A percentile compares a stretch with the other conserved stretches of the same genome.
These are phyloP conservation scores for Suhomyces canberraensis DNA, from an alignment of 805 yeast species.

Conservation along the genomic window DNA sequence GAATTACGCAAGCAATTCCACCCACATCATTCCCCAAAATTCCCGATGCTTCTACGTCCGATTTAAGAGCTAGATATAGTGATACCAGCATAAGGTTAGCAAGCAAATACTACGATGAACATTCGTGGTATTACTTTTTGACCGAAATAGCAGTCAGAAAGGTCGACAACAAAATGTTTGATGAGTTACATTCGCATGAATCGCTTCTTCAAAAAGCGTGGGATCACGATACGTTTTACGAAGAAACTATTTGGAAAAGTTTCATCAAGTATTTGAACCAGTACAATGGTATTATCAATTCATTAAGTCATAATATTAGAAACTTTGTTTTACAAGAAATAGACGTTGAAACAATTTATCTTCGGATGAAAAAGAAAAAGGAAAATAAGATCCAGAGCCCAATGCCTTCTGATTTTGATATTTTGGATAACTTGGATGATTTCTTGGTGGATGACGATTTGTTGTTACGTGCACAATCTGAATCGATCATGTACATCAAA, in stretches of 20 bases:
- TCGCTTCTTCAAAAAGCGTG: conserved; percentile 14
- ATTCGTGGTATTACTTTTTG: conserved; percentile 37
- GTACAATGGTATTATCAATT: conserved; percentile 36
- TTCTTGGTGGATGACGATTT: conserved; percentile 33
- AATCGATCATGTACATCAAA: conserved; percentile 36
- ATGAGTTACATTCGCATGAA: conserved; percentile 26
- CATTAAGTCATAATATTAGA: conserved; percentile 32
- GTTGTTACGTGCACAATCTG: conserved; percentile 32
- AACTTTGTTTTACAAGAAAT: conserved; percentile 30
- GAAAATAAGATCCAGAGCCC: conserved; percentile 12
- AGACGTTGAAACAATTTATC: conserved; percentile 28
- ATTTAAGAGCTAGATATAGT: conserved; percentile 13
- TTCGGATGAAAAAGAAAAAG: conserved; percentile 22
- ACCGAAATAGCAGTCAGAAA: conserved; percentile 41
- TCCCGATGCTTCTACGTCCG: conserved; percentile 21
- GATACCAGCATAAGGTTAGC: conserved; percentile 25
- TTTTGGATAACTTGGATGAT: conserved; percentile 29
- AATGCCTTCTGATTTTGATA: conserved; percentile 9
- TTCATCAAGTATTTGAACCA: conserved; percentile 34
- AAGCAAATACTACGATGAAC: conserved; percentile 18
- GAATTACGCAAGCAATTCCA: conserved; percentile 29
- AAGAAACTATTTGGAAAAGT: conserved; percentile 21
- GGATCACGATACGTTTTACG: conserved; percentile 22
- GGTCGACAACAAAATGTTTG: conserved; percentile 34
- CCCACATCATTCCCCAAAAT: conserved; percentile 32